phyloP scores from a whole-genome alignment of 2,329 filamentous ascomycete species.

The Diplodia sapinea region DNA sequence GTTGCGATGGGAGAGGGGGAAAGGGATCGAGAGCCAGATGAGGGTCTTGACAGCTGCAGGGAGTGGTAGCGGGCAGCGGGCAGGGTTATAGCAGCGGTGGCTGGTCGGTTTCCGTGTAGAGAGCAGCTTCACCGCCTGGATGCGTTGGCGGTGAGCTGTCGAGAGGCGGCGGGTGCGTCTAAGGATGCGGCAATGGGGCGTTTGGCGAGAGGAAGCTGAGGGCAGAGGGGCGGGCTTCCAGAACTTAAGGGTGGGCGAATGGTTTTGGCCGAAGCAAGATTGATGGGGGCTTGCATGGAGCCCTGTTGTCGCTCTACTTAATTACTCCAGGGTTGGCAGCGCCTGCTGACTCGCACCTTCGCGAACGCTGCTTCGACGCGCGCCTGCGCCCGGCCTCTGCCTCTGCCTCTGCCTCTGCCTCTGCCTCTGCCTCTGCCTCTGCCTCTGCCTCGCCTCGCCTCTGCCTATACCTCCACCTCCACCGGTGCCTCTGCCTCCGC shows the following conservation, averaged over 20 bases:
- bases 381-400: background rate
- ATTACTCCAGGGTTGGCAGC: conserved; percentile 25
- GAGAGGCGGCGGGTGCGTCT: background rate
- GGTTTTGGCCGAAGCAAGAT: conserved; percentile 19
- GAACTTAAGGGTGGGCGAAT: conserved; percentile 5
- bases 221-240: conserved; percentile 4
- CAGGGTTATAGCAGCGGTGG: conserved; percentile 9
- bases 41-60: conserved; percentile 11
- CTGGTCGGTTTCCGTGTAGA: background rate
- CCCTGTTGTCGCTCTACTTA: conserved; percentile 21
- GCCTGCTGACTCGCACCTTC: conserved; percentile 13
- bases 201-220: conserved; percentile 8
- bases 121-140: conserved; percentile 13
- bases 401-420: no score
- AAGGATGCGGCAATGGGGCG: background rate
- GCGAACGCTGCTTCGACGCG: background rate
- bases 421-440: no score
- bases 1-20: background rate
- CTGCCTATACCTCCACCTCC: no score
- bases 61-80: background rate
- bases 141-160: conserved; percentile 17
- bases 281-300: conserved; percentile 21
- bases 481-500: no score
- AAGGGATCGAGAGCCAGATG: background rate
- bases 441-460: no score